A percentile compares a stretch with the other conserved stretches of the same genome.
These are phyloP conservation scores for Gossypium mustelinum DNA, from an alignment of 345 rosid species.

Conservation along the genomic window DNA sequence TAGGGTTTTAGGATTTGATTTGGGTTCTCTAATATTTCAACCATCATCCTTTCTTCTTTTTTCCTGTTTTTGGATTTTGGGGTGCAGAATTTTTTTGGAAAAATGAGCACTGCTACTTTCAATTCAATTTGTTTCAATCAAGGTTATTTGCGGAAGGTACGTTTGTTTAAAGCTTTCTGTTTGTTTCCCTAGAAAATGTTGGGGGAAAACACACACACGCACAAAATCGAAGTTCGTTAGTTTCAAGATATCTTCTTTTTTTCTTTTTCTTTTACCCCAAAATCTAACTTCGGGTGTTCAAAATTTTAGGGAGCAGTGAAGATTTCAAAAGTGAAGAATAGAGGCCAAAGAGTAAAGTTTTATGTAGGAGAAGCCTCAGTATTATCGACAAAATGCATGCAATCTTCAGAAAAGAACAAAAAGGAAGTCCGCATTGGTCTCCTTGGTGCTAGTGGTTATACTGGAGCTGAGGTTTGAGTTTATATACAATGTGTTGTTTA, in stretches of 20 bases:
- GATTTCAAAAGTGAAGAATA: constrained; percentile 25
- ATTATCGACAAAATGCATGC: constrained; percentile 37
- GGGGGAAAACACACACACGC: not conserved
- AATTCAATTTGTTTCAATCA: constrained; percentile 28
- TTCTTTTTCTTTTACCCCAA: not conserved
- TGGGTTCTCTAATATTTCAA: not conserved
- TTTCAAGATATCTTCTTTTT: not conserved
- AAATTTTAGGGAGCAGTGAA: constrained; percentile 28
- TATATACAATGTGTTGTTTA: not conserved
- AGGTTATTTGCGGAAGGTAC: constrained; percentile 46
- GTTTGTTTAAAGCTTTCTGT: constrained; percentile 15
- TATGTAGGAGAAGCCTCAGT: constrained; percentile 32
- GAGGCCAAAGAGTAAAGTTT: constrained; percentile 20
- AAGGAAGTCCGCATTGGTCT: constrained; percentile 74
- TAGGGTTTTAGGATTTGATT: not conserved
- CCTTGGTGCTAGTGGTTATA: constrained; percentile 98
- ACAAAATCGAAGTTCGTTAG: not conserved
- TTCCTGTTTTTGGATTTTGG: not conserved
- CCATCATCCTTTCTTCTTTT: not conserved
- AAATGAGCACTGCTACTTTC: constrained; percentile 38
- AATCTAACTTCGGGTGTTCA: not conserved
- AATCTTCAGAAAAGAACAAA: constrained; percentile 31
- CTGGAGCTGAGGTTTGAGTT: constrained; percentile 89
- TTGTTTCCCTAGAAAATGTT: constrained; percentile 17
- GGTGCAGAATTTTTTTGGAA: constrained; percentile 14